Percentiles rank a stretch among this genome's conserved stretches.
These are phyloP conservation scores for Setaria italica DNA, from an alignment of 202 grass and related monocot species.

Conservation along the genomic window DNA sequence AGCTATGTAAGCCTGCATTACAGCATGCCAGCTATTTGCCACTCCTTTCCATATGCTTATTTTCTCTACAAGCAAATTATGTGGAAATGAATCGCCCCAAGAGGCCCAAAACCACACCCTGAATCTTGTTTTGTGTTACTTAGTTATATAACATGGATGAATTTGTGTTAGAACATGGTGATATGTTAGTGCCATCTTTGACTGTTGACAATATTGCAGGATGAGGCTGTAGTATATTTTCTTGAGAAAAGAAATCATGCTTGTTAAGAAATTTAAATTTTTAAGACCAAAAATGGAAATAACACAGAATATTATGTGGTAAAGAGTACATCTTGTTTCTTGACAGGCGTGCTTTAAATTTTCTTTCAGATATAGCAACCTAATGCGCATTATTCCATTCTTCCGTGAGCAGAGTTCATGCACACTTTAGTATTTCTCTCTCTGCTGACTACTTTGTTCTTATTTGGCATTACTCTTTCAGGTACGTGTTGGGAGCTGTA, in stretches of 20 bases:
- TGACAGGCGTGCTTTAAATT: neutral
- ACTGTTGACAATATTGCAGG: neutral
- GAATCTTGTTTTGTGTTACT: constrained; percentile 1
- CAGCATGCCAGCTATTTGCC: neutral
- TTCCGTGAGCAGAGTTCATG: neutral
- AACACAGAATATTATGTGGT: constrained; percentile 24
- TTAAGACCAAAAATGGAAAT: neutral
- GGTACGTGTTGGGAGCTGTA: constrained; percentile 97
- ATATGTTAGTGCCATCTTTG: constrained; percentile 3
- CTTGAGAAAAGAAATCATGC: neutral
- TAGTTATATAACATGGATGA: neutral
- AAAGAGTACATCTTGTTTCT: constrained; percentile 4
- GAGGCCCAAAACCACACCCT: neutral
- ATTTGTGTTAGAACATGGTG: constrained; percentile 13
- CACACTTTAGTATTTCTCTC: neutral
- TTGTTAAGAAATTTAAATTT: neutral
- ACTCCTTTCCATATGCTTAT: neutral
- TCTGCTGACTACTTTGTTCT: neutral
- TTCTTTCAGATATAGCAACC: neutral
- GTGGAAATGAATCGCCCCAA: neutral
- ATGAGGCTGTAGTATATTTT: neutral
- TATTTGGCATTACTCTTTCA: constrained; percentile 38
- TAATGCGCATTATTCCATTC: neutral
- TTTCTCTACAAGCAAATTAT: neutral
- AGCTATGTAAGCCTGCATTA: constrained; percentile 76